Conservation (phyloP, 1,284 basidiomycete species). For the Tausonia pullulans region DNA sequence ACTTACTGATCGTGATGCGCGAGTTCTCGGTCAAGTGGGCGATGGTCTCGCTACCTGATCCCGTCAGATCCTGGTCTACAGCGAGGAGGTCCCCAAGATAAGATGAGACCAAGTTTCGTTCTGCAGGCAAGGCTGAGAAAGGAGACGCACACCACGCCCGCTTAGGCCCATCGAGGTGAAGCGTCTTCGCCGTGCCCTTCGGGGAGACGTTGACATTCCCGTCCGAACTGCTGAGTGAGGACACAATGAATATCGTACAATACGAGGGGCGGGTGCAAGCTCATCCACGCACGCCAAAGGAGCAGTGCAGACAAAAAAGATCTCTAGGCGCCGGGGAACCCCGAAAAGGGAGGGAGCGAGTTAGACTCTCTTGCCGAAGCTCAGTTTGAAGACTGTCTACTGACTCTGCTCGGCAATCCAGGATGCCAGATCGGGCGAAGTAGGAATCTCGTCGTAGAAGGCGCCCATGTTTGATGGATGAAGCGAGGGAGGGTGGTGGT, state of each 20-base stretch:
- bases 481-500: too few relatives aligned
- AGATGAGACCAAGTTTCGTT: not conserved
- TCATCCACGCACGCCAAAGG: not conserved
- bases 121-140: too few relatives aligned
- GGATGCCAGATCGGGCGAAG: not conserved
- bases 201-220: slow-evolving; percentile 13
- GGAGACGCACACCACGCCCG: slow-evolving; percentile 5
- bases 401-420: slow-evolving; percentile 6
- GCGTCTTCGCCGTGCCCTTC: slow-evolving; percentile 5
- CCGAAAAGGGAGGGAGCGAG: too few relatives aligned
- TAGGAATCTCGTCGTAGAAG: slow-evolving; percentile 10
- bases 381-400: not conserved
- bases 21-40: slow-evolving; percentile 19
- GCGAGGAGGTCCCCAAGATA: not conserved
- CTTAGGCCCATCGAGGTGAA: not conserved
- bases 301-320: slow-evolving; percentile 10
- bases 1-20: slow-evolving; percentile 17
- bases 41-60: slow-evolving; percentile 20
- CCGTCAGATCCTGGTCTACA: slow-evolving; percentile 20
- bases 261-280: not conserved
- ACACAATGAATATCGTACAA: not conserved
- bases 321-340: not conserved
- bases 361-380: not conserved
- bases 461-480: not conserved
- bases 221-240: not conserved